Base-by-base conservation (phyloP, 2,329 filamentous ascomycete genomes). In the Onygenales sp. region DNA sequence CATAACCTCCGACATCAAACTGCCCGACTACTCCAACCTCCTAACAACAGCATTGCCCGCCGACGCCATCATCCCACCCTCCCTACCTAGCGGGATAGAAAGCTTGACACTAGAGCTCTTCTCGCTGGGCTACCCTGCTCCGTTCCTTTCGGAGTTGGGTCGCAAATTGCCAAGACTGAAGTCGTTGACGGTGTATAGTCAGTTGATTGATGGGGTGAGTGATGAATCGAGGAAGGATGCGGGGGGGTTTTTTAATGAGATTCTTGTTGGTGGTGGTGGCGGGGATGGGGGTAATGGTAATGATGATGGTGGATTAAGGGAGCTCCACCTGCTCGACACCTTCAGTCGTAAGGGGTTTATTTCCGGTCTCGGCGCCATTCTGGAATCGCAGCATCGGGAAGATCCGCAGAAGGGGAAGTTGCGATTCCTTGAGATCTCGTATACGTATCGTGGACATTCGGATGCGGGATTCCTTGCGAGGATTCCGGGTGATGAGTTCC, bases 41-140 rank as follows among this genome's bases (percentile, higher is more conserved):
- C 66, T 77, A 39, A 50, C 59, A 10, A 59, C 66, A 10, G 58
- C 62, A 0, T 60, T 74, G 6, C 32, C 34, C 8, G 11, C 8
- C 31, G 46, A 46, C 32, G 42, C 48, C n/a, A 42, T 52, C 14
- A 11, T 37, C 32, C 69, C 73, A 2, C 69, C 73, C 2, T 55
- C 60, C 2, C 62, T 77, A 0, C 74, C 74, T 0, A 31, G 51
- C 11, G 62, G 59, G 17, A 74, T 77, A 57, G 71, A 71, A 36
- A 63, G 62, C 52, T 63, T 78, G 2, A 76, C 73, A 0, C 69
- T 77, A 42, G 75, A 77, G 58, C 66, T 76, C 32, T 78, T 78
- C 67, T 68, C 67, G 10, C 63, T 77, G 5, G 75, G 75, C 36
- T 77, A 75, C 58, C 72, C 67, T 6, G 66, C 68, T 0, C 69